phyloP scores from a whole-genome alignment of 2,329 filamentous ascomycete species.

The Pseudopyricularia cyperi region DNA sequence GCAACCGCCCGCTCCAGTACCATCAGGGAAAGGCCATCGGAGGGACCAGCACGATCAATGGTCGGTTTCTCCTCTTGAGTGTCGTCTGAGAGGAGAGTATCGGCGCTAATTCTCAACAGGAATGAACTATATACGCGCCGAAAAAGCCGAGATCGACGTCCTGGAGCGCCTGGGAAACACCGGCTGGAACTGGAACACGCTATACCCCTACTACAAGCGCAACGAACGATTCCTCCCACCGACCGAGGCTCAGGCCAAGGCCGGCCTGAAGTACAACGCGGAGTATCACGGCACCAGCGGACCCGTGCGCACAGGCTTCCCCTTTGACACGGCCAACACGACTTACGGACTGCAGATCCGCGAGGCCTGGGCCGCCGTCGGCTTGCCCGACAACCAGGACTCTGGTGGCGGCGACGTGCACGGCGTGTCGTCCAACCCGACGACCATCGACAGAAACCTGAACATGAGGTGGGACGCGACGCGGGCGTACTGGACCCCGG shows the following conservation, averaged over 20 bases:
- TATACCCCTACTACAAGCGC: conserved; percentile 12
- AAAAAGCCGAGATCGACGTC: conserved; percentile 17
- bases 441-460: conserved; percentile 22
- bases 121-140: conserved; percentile 19
- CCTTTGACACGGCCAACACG: conserved; percentile 16
- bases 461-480: conserved; percentile 27
- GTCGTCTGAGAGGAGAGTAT: background rate
- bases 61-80: background rate
- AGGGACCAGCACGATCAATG: conserved; percentile 16
- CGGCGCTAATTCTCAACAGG: background rate
- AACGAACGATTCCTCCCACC: conserved; percentile 11
- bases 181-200: conserved; percentile 12
- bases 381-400: conserved; percentile 21
- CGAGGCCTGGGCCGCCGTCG: conserved; percentile 19
- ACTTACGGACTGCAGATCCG: conserved; percentile 14
- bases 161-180: conserved; percentile 20
- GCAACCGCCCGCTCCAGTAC: conserved; percentile 22
- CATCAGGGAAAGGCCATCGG: conserved; percentile 31
- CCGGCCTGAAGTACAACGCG: conserved; percentile 20
- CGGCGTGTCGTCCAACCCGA: conserved; percentile 24
- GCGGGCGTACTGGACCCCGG: conserved; percentile 25
- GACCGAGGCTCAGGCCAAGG: conserved; percentile 6
- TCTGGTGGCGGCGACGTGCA: conserved; percentile 23
- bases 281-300: conserved; percentile 22
- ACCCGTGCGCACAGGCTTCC: conserved; percentile 22